Evolutionary conservation across 1,139 yeast species (phyloP), one percentile per base, ranked within the genome.

Genomic region (Suhomyces guaymorum): DNA sequence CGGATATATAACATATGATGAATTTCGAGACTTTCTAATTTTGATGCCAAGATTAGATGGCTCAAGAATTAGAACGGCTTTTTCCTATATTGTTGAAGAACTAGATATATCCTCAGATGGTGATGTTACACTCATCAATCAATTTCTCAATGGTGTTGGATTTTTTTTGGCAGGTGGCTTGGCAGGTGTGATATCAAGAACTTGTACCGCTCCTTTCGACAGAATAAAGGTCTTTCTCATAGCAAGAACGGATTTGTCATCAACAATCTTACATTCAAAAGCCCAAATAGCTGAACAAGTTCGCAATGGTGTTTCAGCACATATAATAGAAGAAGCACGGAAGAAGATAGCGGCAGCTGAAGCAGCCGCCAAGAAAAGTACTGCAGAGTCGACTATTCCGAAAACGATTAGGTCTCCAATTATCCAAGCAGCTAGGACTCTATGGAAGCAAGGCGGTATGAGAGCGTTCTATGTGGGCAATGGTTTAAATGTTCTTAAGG

Each of bases 201-300:
- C 97, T 0, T 84, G 95, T 51, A 92, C 98, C 0, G 98, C 98
- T 0, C 98, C 98, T 9, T 87, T 92, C 51, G 98, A 92, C 59
- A 75, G 98, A 57, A 77, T 92, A 16, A 92, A 92, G 55, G 97
- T 92, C 13, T 92, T 87, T 51, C 67, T 92, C 38, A 92, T 92
- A 54, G 97, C 98, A 2, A 77, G 96, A 57, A 82, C 96, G 0
- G 96, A 89, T 48, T 64, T 84, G 33, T 70, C 85, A 0, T 81
- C 89, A 2, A 82, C 87, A 0, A 66, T 82, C 4, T 60, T 83
- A 32, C 80, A 78, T 43, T 77, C 84, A 6, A 80, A 71, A 49
- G 59, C 62, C 33, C 68, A 69, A 36, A 66, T 80, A 28, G 74
- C 78, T 18, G 61, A 66, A 43, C 66, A 63, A 41, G 65, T 70